Base-by-base conservation (phyloP, 805 yeast species). In the Barnettozyma sp. region DNA sequence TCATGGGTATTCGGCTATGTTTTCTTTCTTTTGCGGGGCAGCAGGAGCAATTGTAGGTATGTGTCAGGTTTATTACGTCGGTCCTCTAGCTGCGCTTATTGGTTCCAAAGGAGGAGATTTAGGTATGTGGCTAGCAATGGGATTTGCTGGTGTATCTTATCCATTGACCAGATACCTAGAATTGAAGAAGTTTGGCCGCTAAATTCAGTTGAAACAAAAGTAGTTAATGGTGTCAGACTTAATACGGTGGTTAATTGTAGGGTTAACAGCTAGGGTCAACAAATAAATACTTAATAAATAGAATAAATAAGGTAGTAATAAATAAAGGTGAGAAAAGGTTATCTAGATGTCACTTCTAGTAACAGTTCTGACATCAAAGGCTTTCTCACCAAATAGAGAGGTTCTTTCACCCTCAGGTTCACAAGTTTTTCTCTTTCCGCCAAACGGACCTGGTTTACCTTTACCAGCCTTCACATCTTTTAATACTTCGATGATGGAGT, bases 11-110 rank as follows among this genome's bases (percentile, higher is more conserved):
- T 94, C 95, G 1, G 81, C 94, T 0, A 59, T 78, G 4, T 47
- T 68, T 14, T 70, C 87, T 2, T 84, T 84, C 47, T 47, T 72
- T 3, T 60, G 70, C 36, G 95, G 95, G 30, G 78, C 78, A 13
- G 82, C 74, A 0, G 95, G 94, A 31, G 94, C 85, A 1, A 85
- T 82, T 3, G 61, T 85, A 15, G 94, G 95, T 6, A 86, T 86
- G 96, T 70, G 82, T 18, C 96, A 86, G 56, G 82, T 77, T 6
- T 86, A 86, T 58, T 86, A 81, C 68, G 65, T 71, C 6, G 96
- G 95, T 0, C 85, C 85, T 0, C 46, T 85, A 9, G 94, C 94
- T 10, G 57, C 56, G 20, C 48, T 63, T 5, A 62, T 82, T 12
- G 94, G 94, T 15, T 76, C 68, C 6, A 56, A 58, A 42, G 87